Evolutionary conservation across 805 yeast species (phyloP).

Genomic region (Hanseniaspora taiwanica): DNA sequence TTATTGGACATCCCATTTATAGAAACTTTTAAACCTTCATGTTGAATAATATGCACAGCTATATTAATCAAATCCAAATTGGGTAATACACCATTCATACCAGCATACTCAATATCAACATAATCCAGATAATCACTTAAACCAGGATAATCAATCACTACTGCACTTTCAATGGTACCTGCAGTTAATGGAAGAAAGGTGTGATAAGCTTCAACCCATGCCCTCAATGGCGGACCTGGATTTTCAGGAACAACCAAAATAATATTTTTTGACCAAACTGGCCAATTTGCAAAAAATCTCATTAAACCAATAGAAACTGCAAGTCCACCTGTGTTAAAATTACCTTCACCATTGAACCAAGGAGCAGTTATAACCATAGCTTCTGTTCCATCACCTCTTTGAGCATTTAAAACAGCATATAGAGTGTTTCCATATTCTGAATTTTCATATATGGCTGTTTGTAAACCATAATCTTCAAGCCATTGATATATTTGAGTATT

Average conservation of each 20-base stretch:
- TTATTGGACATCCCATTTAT: conserved; percentile 45
- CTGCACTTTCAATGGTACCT: conserved; percentile 85
- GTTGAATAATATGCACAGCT: conserved; percentile 57
- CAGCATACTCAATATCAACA: conserved; percentile 68
- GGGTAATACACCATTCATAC: conserved; percentile 91
- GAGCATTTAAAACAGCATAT: conserved; percentile 81
- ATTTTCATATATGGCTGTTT: conserved; percentile 37
- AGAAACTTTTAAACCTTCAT: conserved; percentile 60
- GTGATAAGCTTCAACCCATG: conserved; percentile 94
- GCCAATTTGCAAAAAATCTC: conserved; percentile 70
- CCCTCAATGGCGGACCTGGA: conserved; percentile 50
- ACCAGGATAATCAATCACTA: conserved; percentile 68
- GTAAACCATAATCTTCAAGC: conserved; percentile 62
- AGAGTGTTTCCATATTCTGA: conserved; percentile 33
- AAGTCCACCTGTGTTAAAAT: conserved; percentile 67
- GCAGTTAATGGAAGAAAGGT: conserved; percentile 74
- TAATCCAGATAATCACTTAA: conserved; percentile 54
- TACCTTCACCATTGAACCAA: conserved; percentile 57
- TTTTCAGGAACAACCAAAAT: conserved; percentile 74
- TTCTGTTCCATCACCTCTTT: conserved; percentile 93
- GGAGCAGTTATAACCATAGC: conserved; percentile 87
- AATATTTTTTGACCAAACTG: conserved; percentile 91
- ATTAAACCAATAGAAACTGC: conserved; percentile 62
- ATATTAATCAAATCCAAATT: conserved; percentile 81
- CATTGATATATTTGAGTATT: conserved; percentile 39